These are phyloP conservation scores for Eucalyptus sideroxylon DNA, from an alignment of 345 rosid species.

Conservation along the genomic window DNA sequence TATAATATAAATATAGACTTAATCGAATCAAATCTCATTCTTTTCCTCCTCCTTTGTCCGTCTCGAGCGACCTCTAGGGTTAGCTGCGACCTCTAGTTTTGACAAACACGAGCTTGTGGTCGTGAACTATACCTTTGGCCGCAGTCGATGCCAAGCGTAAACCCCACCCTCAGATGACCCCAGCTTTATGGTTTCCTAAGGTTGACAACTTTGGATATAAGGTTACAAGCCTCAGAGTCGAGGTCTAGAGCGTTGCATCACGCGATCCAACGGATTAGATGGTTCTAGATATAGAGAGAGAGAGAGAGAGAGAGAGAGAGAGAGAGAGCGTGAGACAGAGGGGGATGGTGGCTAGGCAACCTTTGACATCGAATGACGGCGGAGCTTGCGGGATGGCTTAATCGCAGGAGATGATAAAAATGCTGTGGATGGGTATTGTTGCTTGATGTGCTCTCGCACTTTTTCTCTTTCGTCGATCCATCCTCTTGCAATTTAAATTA, in stretches of 20 bases:
- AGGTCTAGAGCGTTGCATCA: neutral
- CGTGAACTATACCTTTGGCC: neutral
- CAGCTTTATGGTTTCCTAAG: neutral
- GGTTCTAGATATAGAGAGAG: neutral
- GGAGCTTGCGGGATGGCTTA: neutral
- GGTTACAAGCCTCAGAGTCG: neutral
- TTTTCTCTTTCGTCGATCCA: neutral
- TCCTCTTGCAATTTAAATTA: neutral
- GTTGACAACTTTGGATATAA: neutral
- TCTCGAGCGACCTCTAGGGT: neutral
- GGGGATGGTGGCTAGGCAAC: neutral
- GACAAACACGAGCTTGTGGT: neutral
- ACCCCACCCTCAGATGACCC: neutral
- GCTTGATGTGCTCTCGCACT: neutral
- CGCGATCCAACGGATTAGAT: neutral
- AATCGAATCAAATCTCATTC: neutral
- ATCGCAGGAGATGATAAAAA: neutral
- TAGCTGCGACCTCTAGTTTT: neutral
- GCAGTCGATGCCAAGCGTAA: neutral
- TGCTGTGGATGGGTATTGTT: neutral
- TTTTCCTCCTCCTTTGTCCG: neutral
- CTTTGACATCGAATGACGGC: neutral
- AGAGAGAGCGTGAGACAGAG: neutral
- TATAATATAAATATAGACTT: neutral
- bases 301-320: too few relatives aligned